These are phyloP conservation scores for Gremmenia infestans DNA, from an alignment of 2,329 filamentous ascomycete species.

Conservation along the genomic window DNA sequence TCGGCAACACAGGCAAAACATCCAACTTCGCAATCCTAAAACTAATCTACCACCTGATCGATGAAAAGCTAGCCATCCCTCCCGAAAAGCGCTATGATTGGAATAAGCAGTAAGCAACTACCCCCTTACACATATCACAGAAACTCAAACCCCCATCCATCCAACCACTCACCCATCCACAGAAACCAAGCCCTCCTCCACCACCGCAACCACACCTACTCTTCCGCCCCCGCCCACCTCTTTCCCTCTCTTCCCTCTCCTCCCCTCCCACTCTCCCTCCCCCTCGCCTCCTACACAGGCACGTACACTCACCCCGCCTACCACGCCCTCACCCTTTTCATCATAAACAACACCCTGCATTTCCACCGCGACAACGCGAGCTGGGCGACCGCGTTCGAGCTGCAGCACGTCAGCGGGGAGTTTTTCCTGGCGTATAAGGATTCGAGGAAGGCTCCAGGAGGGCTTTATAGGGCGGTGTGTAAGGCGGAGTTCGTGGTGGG, in stretches of 20 bases:
- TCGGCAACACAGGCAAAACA: conserved; percentile 41
- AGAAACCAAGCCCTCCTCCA: conserved; percentile 34
- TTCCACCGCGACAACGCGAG: conserved; percentile 3
- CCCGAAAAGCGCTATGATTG: conserved; percentile 35
- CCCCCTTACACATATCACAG: neutral
- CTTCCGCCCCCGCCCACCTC: too few species aligned
- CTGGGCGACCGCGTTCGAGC: conserved; percentile 13
- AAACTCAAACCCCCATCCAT: conserved; percentile 19
- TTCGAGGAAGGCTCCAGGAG: conserved; percentile 5
- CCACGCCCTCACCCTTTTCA: conserved; percentile 19
- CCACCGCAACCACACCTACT: conserved; percentile 11
- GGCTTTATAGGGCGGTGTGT: conserved; percentile 11
- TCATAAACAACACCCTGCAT: neutral
- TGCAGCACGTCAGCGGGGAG: conserved; percentile 28
- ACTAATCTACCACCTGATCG: conserved; percentile 37
- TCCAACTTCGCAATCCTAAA: conserved; percentile 34
- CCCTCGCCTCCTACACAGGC: conserved; percentile 36
- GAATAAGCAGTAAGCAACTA: conserved; percentile 29
- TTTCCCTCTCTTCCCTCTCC: conserved; percentile 33
- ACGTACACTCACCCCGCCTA: conserved; percentile 43
- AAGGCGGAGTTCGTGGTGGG: conserved; percentile 26
- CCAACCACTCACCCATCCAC: conserved; percentile 8
- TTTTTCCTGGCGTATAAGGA: conserved; percentile 24
- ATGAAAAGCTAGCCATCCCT: conserved; percentile 36
- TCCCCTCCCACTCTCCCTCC: conserved; percentile 33